These are phyloP conservation scores for Rubus parviflorus DNA, from an alignment of 306 rosid species.

Conservation along the genomic window DNA sequence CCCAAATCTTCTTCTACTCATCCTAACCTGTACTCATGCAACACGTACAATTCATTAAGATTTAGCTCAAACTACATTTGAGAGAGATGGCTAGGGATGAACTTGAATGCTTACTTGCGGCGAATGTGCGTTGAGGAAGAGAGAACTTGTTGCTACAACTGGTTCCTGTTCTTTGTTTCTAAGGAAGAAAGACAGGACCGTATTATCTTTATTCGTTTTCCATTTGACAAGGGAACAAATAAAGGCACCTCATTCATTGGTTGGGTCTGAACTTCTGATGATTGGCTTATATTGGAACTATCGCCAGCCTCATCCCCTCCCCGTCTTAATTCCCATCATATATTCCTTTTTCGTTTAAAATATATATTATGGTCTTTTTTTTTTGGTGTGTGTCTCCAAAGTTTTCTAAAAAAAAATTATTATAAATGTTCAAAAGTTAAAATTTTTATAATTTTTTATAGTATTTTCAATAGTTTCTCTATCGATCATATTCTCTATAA, in stretches of 20 bases:
- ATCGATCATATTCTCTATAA: no score
- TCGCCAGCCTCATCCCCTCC: constrained; percentile 30
- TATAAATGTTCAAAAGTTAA: no score
- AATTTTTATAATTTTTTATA: no score
- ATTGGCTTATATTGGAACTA: constrained; percentile 52
- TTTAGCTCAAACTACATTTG: neutral
- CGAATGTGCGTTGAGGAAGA: neutral
- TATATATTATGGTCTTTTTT: neutral
- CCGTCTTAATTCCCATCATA: neutral
- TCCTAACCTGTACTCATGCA: constrained; percentile 30
- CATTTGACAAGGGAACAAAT: constrained; percentile 4
- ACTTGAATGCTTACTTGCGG: neutral
- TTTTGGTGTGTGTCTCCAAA: neutral
- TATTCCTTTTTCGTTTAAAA: neutral
- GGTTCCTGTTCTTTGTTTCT: neutral
- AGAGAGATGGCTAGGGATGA: neutral
- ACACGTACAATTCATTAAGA: neutral
- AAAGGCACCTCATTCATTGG: constrained; percentile 20
- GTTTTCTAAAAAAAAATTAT: no score
- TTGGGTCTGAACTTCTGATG: constrained; percentile 26
- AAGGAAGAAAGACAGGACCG: neutral
- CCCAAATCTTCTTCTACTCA: constrained; percentile 65
- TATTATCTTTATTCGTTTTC: neutral
- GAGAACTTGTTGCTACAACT: neutral
- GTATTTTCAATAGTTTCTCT: no score